These are phyloP conservation scores for Capronia coronata DNA, from an alignment of 2,329 filamentous ascomycete genomes.

Conservation along the genomic window DNA sequence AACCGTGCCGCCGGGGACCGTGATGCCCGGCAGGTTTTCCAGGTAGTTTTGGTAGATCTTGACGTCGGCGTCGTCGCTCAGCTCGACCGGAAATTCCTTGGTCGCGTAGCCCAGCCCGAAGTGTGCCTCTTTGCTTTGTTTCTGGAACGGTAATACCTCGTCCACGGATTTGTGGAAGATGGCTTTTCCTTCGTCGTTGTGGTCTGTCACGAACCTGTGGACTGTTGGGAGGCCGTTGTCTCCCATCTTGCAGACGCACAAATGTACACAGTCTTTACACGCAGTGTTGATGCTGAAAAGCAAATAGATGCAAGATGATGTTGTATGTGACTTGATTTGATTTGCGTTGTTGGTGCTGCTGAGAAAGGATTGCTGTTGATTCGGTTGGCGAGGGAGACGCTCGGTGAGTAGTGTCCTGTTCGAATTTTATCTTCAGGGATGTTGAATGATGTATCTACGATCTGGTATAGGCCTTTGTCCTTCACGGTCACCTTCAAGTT, in stretches of 20 bases:
- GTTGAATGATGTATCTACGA: too few species aligned
- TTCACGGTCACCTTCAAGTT: too few species aligned
- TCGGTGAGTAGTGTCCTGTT: too few species aligned
- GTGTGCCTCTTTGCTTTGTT: neutral
- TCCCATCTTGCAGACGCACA: neutral
- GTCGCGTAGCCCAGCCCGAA: constrained; percentile 19
- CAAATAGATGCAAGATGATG: too few species aligned
- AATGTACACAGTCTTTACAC: too few species aligned
- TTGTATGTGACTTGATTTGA: too few species aligned
- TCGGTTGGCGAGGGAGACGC: too few species aligned
- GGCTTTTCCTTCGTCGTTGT: constrained; percentile 14
- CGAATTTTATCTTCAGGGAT: too few species aligned
- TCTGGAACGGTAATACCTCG: constrained; percentile 2
- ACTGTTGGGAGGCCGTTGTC: constrained; percentile 10
- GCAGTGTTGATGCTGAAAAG: too few species aligned
- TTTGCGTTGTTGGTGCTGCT: too few species aligned
- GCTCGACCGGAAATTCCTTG: constrained; percentile 4
- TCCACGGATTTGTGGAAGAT: constrained; percentile 2
- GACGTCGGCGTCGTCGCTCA: constrained; percentile 15
- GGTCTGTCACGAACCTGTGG: constrained; percentile 15
- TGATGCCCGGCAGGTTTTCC: constrained; percentile 16
- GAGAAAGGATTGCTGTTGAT: too few species aligned
- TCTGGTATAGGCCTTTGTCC: too few species aligned
- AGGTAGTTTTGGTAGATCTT: constrained; percentile 11
- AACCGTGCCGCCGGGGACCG: constrained; percentile 20